Evolutionary conservation across 768 basidiomycete genomes (phyloP).

Genomic region (Hydnomerulius pinastri): DNA sequence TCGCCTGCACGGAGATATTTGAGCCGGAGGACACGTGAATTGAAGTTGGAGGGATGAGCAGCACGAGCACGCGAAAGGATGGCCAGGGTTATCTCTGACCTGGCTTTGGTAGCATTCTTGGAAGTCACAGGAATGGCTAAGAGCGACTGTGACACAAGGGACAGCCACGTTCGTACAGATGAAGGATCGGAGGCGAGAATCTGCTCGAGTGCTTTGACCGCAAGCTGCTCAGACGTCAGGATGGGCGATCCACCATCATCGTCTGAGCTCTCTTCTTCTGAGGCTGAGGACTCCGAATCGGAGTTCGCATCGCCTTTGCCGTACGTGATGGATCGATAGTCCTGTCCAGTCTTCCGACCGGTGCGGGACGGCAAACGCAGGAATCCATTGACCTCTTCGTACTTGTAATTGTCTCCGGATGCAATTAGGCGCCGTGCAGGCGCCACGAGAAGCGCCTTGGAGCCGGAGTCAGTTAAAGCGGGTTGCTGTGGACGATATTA

Average conservation of each 20-base stretch:
- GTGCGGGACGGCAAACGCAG: conserved; percentile 54
- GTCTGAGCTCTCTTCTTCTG: conserved; percentile 37
- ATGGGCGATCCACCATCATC: conserved; percentile 29
- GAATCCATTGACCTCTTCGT: conserved; percentile 69
- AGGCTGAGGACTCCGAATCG: conserved; percentile 34
- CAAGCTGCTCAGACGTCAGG: conserved; percentile 60
- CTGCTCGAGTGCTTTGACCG: conserved; percentile 60
- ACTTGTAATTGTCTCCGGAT: conserved; percentile 42
- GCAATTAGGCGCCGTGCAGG: conserved; percentile 49
- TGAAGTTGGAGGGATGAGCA: conserved; percentile 51
- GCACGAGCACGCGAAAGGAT: conserved; percentile 65
- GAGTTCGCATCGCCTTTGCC: conserved; percentile 33
- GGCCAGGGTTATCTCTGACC: conserved; percentile 70
- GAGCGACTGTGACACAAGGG: conserved; percentile 62
- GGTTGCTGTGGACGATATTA: conserved; percentile 37
- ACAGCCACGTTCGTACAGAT: conserved; percentile 60
- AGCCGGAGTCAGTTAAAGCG: conserved; percentile 57
- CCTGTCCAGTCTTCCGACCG: conserved; percentile 34
- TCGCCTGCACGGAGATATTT: conserved; percentile 73
- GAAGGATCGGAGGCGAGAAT: conserved; percentile 51
- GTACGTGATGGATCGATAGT: conserved; percentile 53
- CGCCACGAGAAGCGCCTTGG: conserved; percentile 54
- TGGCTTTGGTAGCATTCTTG: conserved; percentile 67
- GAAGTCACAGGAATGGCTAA: conserved; percentile 61
- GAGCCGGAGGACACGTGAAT: conserved; percentile 54